phyloP scores from a whole-genome alignment of 1,284 basidiomycete species.

The Tilletia walkeri region DNA sequence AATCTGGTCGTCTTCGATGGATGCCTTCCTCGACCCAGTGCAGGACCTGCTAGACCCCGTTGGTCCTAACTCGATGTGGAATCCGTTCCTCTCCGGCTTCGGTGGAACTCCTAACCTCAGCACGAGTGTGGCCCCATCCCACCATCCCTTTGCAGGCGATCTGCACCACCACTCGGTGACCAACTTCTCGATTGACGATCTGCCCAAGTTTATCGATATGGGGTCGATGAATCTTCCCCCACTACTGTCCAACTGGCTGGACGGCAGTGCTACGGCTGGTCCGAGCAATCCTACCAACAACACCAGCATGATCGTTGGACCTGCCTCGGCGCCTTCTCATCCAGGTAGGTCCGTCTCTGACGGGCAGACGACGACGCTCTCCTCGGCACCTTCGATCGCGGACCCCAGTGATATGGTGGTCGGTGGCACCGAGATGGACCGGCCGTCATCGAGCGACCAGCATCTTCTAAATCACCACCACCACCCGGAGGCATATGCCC shows the following conservation, averaged over 20 bases:
- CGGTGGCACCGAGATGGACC: neutral
- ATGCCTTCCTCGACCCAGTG: constrained; percentile 25
- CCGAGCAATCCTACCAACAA: neutral
- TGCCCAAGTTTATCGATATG: constrained; percentile 18
- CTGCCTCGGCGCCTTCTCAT: constrained; percentile 6
- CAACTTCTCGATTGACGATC: constrained; percentile 15
- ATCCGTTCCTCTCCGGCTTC: constrained; percentile 1
- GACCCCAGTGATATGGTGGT: neutral
- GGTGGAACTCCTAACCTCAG: neutral
- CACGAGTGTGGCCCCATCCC: constrained; percentile 13
- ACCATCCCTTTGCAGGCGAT: constrained; percentile 40
- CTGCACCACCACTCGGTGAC: constrained; percentile 26
- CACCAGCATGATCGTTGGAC: constrained; percentile 1
- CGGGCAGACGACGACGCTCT: constrained; percentile 8
- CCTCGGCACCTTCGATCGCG: constrained; percentile 13
- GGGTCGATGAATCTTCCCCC: constrained; percentile 12
- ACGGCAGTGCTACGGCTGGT: neutral
- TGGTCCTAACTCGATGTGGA: constrained; percentile 24
- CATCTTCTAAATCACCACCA: neutral
- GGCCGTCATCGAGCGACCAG: neutral
- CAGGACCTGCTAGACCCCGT: constrained; percentile 23
- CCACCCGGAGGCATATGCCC: neutral
- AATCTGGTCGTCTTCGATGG: constrained; percentile 20
- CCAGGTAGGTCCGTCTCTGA: constrained; percentile 1
- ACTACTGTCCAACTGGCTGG: constrained; percentile 15